Conservation (phyloP, 2,329 filamentous ascomycete genomes). For the Bipolaris gigantea region DNA sequence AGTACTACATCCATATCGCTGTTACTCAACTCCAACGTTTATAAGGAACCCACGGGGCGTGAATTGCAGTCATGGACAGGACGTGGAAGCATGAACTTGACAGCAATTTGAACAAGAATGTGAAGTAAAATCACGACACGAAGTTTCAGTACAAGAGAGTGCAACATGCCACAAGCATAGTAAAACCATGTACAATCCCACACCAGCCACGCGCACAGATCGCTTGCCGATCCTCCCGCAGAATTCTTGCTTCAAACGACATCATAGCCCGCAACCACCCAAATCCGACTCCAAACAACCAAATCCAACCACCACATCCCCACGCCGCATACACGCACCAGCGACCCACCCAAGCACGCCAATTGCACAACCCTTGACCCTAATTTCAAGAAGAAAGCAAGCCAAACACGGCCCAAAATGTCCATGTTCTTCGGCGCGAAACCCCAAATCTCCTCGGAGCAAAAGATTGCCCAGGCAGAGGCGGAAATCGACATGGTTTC, state of each 20-base stretch:
- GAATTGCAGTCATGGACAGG: no score
- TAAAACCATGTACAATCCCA: background rate
- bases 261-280: background rate
- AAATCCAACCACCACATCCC: background rate
- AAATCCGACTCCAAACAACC: background rate
- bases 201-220: background rate
- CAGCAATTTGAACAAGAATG: background rate
- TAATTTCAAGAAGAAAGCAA: no score
- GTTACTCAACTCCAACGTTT: no score
- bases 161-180: background rate
- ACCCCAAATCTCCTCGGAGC: slow-evolving; percentile 87
- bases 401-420: slow-evolving; percentile 22
- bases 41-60: no score
- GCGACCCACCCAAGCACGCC: background rate
- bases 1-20: no score
- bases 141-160: background rate
- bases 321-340: background rate
- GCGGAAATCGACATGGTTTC: slow-evolving; percentile 96
- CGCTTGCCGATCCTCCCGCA: background rate
- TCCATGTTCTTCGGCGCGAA: slow-evolving; percentile 58
- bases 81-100: no score
- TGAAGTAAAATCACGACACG: background rate
- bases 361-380: background rate
- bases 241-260: slow-evolving; percentile 2
- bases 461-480: slow-evolving; percentile 97